Evolutionary conservation across 2,329 filamentous ascomycete species (phyloP).

Genomic region (Colletotrichum tamarilloi): DNA sequence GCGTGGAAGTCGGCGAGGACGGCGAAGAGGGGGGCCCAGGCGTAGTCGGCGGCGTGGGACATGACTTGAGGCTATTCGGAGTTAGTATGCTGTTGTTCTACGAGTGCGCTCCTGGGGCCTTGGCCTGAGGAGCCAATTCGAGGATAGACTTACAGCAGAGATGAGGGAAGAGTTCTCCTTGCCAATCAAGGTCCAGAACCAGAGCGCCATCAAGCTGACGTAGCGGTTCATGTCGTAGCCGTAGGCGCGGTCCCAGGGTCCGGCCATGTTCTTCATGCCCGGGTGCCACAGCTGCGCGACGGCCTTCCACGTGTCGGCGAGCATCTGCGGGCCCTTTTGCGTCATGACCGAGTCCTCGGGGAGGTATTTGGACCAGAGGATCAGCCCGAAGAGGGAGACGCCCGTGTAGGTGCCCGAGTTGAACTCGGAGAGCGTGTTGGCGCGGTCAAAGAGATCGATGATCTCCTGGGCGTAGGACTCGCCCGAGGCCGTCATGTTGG

Average conservation of each 20-base stretch:
- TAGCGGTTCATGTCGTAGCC: slow-evolving; percentile 74
- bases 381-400: slow-evolving; percentile 68
- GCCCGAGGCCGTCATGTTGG: slow-evolving; percentile 68
- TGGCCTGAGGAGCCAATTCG: neutral
- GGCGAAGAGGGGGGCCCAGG: slow-evolving; percentile 67
- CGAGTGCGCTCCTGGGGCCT: too few relatives aligned
- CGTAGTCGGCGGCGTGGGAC: slow-evolving; percentile 69
- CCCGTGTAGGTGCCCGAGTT: slow-evolving; percentile 73
- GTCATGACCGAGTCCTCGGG: slow-evolving; percentile 64
- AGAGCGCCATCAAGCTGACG: slow-evolving; percentile 66
- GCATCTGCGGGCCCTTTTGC: slow-evolving; percentile 61
- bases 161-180: slow-evolving; percentile 54
- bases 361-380: slow-evolving; percentile 70
- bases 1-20: slow-evolving; percentile 63
- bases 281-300: slow-evolving; percentile 67
- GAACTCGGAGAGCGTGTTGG: slow-evolving; percentile 70
- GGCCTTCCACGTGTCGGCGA: slow-evolving; percentile 63
- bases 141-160: slow-evolving; percentile 41
- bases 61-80: slow-evolving; percentile 58
- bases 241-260: slow-evolving; percentile 73
- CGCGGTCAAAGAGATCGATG: slow-evolving; percentile 65
- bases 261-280: slow-evolving; percentile 69
- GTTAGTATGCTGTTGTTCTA: slow-evolving; percentile 5
- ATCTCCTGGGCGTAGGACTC: slow-evolving; percentile 67
- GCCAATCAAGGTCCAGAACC: slow-evolving; percentile 69